Evolutionary conservation across 345 rosid species (phyloP).

Genomic region (Kernera saxatilis): DNA sequence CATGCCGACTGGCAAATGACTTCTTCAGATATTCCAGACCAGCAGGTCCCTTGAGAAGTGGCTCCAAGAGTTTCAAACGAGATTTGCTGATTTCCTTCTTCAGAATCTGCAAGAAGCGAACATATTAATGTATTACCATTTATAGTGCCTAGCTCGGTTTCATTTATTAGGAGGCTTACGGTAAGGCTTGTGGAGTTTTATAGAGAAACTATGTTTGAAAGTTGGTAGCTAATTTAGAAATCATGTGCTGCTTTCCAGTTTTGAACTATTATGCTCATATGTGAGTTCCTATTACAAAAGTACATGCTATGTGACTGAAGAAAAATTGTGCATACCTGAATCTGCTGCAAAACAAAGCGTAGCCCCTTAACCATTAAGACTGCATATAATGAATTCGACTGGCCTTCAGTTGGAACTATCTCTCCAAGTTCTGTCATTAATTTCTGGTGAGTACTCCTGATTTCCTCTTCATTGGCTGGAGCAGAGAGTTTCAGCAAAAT

Average conservation of each 20-base stretch:
- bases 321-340: constrained; percentile 48
- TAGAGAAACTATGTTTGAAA: not conserved
- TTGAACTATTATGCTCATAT: not conserved
- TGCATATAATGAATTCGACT: constrained; percentile 40
- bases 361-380: constrained; percentile 73
- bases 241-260: not conserved
- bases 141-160: not conserved
- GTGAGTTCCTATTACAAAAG: not conserved
- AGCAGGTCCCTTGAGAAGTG: constrained; percentile 80
- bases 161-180: not conserved
- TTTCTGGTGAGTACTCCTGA: constrained; percentile 47
- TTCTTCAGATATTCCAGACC: constrained; percentile 70
- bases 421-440: constrained; percentile 62
- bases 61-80: constrained; percentile 71
- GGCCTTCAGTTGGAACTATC: constrained; percentile 42
- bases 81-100: constrained; percentile 76
- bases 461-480: constrained; percentile 60
- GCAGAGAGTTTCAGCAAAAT: constrained; percentile 79
- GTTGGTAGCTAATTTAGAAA: not conserved
- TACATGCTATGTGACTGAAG: not conserved
- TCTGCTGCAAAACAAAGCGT: constrained; percentile 78
- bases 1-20: constrained; percentile 56
- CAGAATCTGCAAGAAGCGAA: constrained; percentile 42
- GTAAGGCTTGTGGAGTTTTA: not conserved
- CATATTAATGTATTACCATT: not conserved